Evolutionary conservation across 169 alveolate species (phyloP), one percentile per base, ranked within the genome.

Genomic region (Hepatocystis sp.): DNA sequence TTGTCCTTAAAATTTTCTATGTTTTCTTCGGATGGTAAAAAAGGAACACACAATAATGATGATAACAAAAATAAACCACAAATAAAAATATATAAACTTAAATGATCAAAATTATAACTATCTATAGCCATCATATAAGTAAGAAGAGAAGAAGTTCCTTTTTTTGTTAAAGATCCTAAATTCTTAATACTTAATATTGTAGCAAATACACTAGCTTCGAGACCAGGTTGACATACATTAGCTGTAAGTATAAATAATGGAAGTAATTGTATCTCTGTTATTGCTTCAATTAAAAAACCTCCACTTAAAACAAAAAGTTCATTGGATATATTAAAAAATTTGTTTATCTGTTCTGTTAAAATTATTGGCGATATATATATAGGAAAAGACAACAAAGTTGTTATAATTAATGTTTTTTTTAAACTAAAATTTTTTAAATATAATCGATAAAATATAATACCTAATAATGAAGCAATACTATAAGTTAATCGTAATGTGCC

Each of bases 191-290:
- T 95, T 95, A 96, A 93, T 86, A 98, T 95, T 53, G 97, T 91
- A 11, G 99, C 98, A 91, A 95, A 97, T 85, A 98, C 97, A 36
- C 98, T 93, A 40, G 99, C 99, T 93, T 97, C 99, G 42, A 97
- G 95, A 11, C 97, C 97, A 68, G 96, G 95, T 11, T 99, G 99
- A 61, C 99, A 96, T 46, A 97, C 90, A 49, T 95, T 91, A 13
- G 99, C 96, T 0, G 99, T 97, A 53, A 97, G 68, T 15, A 97
- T 97, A 67, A 97, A 93, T 19, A 98, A 88, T 15, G 99, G 99
- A 88, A 97, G 93, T 7, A 96, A 71, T 34, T 95, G 98, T 44
- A 95, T 90, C 60, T 95, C 97, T 36, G 96, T 93, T 36, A 97
- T 92, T n/a, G 98, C 98, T 88, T 96, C 97, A 28, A 96, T 93